A percentile compares a stretch with the other conserved stretches of the same genome.
These are phyloP conservation scores for Aureobasidium sp. DNA, from an alignment of 2,329 filamentous ascomycete species.

Conservation along the genomic window DNA sequence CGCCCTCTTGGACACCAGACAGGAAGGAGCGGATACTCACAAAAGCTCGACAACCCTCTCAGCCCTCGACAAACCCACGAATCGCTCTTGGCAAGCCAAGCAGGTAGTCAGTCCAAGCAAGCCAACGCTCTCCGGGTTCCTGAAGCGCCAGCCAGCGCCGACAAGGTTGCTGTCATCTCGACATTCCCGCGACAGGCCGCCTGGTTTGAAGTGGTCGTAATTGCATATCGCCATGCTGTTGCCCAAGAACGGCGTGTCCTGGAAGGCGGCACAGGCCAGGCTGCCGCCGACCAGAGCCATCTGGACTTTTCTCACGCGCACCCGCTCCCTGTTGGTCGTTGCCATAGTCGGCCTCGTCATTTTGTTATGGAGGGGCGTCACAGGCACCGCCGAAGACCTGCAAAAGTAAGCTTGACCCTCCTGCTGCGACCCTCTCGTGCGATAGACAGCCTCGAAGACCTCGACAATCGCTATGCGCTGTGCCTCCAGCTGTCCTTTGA, in stretches of 20 bases:
- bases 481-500: neutral
- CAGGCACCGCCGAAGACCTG: slow-evolving; percentile 74
- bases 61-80: neutral
- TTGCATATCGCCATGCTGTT: slow-evolving; percentile 59
- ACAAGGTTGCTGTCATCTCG: slow-evolving; percentile 8
- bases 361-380: slow-evolving; percentile 81
- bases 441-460: neutral
- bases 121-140: neutral
- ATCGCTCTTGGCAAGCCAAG: neutral
- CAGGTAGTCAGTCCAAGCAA: neutral
- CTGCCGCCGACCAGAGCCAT: slow-evolving; percentile 67
- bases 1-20: neutral
- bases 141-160: neutral
- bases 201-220: slow-evolving; percentile 1
- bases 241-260: slow-evolving; percentile 80
- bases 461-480: neutral
- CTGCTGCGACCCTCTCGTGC: neutral
- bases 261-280: slow-evolving; percentile 78
- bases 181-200: slow-evolving; percentile 5
- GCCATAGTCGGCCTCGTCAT: slow-evolving; percentile 62
- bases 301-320: slow-evolving; percentile 58
- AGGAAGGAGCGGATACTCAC: neutral
- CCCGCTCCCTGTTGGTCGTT: slow-evolving; percentile 67
- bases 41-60: neutral
- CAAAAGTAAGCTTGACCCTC: slow-evolving; percentile 60